Conservation (phyloP, 2,329 filamentous ascomycete genomes). For the Cryphonectria nitschkei region DNA sequence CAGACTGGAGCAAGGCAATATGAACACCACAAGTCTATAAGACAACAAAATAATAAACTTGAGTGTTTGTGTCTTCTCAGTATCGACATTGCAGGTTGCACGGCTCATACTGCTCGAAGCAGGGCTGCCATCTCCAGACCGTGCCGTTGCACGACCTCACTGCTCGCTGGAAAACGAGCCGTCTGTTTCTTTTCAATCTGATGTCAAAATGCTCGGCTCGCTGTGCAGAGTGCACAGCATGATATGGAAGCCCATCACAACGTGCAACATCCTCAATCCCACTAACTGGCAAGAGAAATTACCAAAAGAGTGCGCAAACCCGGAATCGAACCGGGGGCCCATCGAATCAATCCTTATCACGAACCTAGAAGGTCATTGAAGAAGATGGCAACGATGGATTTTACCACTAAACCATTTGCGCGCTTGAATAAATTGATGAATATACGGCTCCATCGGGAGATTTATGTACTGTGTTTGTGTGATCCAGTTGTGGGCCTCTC, state of each 20-base stretch:
- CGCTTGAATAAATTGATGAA: background rate
- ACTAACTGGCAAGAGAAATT: background rate
- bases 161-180: background rate
- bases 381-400: slow-evolving; percentile 20
- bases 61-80: background rate
- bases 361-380: background rate
- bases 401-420: slow-evolving; percentile 23
- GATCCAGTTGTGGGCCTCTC: background rate
- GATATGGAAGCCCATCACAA: background rate
- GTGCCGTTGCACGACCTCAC: background rate
- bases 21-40: too few relatives aligned
- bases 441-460: background rate
- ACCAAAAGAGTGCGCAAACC: background rate
- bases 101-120: background rate
- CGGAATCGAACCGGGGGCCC: slow-evolving; percentile 9
- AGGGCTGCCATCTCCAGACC: background rate
- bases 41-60: too few relatives aligned
- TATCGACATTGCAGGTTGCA: background rate
- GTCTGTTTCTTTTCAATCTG: too few relatives aligned
- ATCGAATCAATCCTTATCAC: background rate
- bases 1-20: too few relatives aligned
- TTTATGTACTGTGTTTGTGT: background rate
- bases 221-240: too few relatives aligned
- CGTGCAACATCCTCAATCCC: background rate
- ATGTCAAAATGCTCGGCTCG: background rate